These are phyloP conservation scores for Scutellospora calospora DNA, from an alignment of 371 early-diverging fungal species.

Conservation along the genomic window DNA sequence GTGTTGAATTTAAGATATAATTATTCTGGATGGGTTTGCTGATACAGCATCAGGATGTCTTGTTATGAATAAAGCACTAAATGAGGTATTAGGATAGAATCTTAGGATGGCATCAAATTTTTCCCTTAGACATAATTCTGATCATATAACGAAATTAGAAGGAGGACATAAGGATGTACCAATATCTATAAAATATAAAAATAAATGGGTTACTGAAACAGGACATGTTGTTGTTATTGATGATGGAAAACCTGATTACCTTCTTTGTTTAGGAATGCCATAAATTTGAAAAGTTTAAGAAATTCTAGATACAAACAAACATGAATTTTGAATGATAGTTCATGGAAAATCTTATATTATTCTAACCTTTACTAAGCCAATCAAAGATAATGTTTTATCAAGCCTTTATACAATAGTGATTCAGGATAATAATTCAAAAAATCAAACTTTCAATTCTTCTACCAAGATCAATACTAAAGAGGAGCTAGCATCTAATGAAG, in stretches of 20 bases:
- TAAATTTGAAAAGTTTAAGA: neutral
- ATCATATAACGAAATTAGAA: conserved; percentile 10
- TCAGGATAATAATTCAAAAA: neutral
- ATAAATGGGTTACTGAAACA: neutral
- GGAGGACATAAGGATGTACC: neutral
- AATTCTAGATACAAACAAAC: neutral
- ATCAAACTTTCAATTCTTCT: neutral
- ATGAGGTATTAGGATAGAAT: too few relatives aligned
- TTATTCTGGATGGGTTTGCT: too few relatives aligned
- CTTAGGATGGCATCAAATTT: neutral
- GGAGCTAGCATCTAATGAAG: neutral
- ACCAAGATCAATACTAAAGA: neutral
- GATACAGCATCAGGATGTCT: too few relatives aligned
- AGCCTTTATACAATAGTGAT: neutral
- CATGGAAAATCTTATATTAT: too few relatives aligned
- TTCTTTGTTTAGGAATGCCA: neutral
- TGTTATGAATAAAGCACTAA: too few relatives aligned
- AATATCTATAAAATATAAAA: neutral
- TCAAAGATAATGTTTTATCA: too few relatives aligned
- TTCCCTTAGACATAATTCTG: conserved; percentile 1
- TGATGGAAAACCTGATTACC: neutral
- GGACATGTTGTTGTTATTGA: neutral
- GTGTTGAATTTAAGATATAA: neutral
- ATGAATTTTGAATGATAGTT: too few relatives aligned
- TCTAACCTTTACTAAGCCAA: too few relatives aligned